A percentile compares a stretch with the other conserved stretches of the same genome.
These are phyloP conservation scores for Heliophila coronopifolia DNA, from an alignment of 441 rosid genomes.

Conservation along the genomic window DNA sequence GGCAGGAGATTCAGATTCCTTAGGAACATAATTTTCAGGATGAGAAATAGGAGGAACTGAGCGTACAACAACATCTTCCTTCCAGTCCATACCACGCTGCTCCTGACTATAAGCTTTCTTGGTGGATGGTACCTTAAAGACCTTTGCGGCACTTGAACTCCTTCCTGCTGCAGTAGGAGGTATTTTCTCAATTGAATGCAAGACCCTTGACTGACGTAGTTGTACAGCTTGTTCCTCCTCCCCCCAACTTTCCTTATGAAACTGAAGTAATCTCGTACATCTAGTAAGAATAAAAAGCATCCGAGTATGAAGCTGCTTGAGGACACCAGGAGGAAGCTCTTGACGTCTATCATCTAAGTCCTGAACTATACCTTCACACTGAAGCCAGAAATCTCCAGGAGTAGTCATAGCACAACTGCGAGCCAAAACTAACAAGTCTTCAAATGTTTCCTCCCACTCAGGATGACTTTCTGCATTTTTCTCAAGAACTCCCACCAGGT, in stretches of 20 bases:
- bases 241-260: constrained; percentile 84
- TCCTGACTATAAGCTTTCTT: constrained; percentile 91
- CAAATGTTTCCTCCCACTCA: constrained; percentile 71
- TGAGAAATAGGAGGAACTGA: constrained; percentile 33
- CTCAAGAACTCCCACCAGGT: constrained; percentile 58
- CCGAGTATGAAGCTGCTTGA: constrained; percentile 79
- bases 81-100: constrained; percentile 64
- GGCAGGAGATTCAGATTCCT: constrained; percentile 50
- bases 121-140: constrained; percentile 39
- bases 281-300: constrained; percentile 91
- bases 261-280: constrained; percentile 88
- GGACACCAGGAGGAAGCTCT: constrained; percentile 73
- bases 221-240: constrained; percentile 56
- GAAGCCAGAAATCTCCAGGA: constrained; percentile 80
- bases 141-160: constrained; percentile 48
- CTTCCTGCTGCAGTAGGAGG: constrained; percentile 36
- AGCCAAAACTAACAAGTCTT: constrained; percentile 75
- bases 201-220: constrained; percentile 60
- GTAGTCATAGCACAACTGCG: constrained; percentile 59
- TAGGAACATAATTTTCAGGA: constrained; percentile 34
- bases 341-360: constrained; percentile 86
- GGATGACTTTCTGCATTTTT: constrained; percentile 67
- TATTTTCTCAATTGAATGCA: constrained; percentile 58
- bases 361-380: constrained; percentile 92
- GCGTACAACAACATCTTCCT: constrained; percentile 37